A percentile compares a stretch with the other conserved stretches of the same genome.
Evolutionary conservation across 2,329 filamentous ascomycete genomes (phyloP).

Genomic region (Botrytis elliptica): DNA sequence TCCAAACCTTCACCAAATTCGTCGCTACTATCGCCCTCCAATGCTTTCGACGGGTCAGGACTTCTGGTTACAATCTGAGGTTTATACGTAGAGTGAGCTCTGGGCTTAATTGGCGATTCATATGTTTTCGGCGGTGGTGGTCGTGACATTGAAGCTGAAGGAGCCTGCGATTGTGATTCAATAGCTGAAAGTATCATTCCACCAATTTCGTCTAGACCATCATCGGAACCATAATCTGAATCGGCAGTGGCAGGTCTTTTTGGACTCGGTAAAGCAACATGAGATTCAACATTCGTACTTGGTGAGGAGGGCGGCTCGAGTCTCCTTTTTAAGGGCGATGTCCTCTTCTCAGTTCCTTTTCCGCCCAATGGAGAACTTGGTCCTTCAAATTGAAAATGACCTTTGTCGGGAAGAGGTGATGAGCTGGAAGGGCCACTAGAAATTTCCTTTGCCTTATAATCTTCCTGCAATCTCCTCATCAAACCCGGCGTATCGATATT

Average conservation of each 20-base stretch:
- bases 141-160: neutral
- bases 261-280: neutral
- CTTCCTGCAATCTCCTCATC: slow-evolving; percentile 63
- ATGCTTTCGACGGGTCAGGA: neutral
- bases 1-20: slow-evolving; percentile 47
- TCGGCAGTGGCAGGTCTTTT: slow-evolving; percentile 6
- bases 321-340: slow-evolving; percentile 9
- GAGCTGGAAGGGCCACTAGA: slow-evolving; percentile 42
- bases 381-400: slow-evolving; percentile 4
- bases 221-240: slow-evolving; percentile 21
- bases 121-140: neutral
- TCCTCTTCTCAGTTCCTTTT: slow-evolving; percentile 11
- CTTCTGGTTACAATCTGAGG: neutral
- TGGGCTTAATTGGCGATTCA: neutral
- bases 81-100: neutral
- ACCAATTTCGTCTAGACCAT: slow-evolving; percentile 19
- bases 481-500: slow-evolving; percentile 51
- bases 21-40: slow-evolving; percentile 27
- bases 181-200: slow-evolving; percentile 19
- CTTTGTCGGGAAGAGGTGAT: slow-evolving; percentile 32
- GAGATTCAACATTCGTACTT: neutral
- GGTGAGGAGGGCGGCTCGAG: neutral
- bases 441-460: slow-evolving; percentile 39
- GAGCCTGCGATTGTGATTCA: slow-evolving; percentile 16
- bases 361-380: slow-evolving; percentile 4